Evolutionary conservation across 176 grass and related monocot genomes (phyloP), one percentile per base, ranked within the genome.

Genomic region (Saccharum officinarum): DNA sequence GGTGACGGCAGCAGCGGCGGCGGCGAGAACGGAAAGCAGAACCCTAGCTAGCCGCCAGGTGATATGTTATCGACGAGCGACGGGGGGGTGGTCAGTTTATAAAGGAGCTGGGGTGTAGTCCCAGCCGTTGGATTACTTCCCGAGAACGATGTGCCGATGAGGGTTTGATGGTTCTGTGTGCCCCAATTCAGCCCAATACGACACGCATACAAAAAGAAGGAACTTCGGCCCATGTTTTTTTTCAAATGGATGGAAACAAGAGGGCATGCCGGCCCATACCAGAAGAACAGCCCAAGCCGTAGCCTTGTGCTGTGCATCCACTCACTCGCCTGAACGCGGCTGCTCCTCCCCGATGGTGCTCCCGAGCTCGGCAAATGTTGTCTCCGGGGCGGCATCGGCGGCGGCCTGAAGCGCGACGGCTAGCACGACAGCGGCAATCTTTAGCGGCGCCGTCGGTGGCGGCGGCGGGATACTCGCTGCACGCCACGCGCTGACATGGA

Each of bases 401-500:
- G 50, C 57, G 3, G 55, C 55, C 22, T 64, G 23, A 64, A 64
- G 61, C 61, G 61, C 61, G 25, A 30, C 61, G 25, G 25, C 25
- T 13, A 64, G 3, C 1, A 6, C 11, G 1, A 4, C 8, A 11
- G 3, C 57, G 22, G n/a, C 57, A 25, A 61, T 1, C 57, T 61
- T 31, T 13, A 31, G 62, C 26, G 25, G 26, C 26, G 26, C 62
- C 11, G 62, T 5, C 61, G 60, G 10, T 1, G 22, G 10, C 10
- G 59, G 23, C 0, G 22, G n/a, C 59, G 8, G 22, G 18, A 20
- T 10, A 60, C 22, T 60, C 55, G 0, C 55, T 1, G 22, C 55
- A 10, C 28, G 73, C 47, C 47, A 70, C 75, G 5, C 50, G 71
- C 44, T 18, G 57, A 18, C 78, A 86, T 89, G 88, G 77, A 13